Evolutionary conservation across 2,329 filamentous ascomycete species (phyloP).

Genomic region (Aurifilum marmelostoma): DNA sequence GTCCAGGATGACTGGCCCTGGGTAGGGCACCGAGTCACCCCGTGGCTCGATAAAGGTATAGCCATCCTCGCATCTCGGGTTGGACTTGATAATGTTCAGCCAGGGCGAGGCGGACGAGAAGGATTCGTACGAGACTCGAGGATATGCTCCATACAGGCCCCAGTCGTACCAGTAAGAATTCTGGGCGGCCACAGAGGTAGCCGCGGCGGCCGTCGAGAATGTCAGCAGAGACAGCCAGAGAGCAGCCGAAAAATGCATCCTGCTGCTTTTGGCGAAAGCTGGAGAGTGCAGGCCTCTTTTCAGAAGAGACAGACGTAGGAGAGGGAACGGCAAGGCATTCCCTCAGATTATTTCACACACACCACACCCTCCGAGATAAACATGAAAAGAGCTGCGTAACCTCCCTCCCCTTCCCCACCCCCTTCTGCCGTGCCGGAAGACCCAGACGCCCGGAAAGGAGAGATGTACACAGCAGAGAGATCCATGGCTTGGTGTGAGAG

Average conservation of each 20-base stretch:
- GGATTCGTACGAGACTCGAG: slow-evolving; percentile 27
- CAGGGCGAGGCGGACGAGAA: slow-evolving; percentile 26
- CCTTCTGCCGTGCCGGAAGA: too few species aligned
- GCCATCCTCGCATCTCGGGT: slow-evolving; percentile 27
- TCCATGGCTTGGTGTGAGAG: background rate
- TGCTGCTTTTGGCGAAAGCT: background rate
- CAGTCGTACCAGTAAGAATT: slow-evolving; percentile 26
- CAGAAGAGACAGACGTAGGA: background rate
- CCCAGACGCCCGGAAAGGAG: background rate
- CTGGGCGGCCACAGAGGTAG: slow-evolving; percentile 9
- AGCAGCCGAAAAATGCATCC: background rate
- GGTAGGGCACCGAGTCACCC: slow-evolving; percentile 25
- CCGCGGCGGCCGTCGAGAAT: slow-evolving; percentile 1
- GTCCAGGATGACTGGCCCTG: slow-evolving; percentile 34
- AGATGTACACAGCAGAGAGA: background rate
- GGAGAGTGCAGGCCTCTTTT: too few species aligned
- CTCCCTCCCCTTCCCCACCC: background rate
- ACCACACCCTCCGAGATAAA: background rate
- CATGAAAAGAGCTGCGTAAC: background rate
- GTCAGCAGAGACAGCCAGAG: background rate
- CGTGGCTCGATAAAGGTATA: slow-evolving; percentile 30
- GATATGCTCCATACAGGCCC: slow-evolving; percentile 31
- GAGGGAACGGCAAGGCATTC: too few species aligned
- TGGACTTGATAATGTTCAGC: slow-evolving; percentile 29
- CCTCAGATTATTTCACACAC: background rate